Percentiles rank a stretch among this genome's conserved stretches.
Conservation (phyloP, 2,329 filamentous ascomycete genomes). For the Ophiostoma sp. region DNA sequence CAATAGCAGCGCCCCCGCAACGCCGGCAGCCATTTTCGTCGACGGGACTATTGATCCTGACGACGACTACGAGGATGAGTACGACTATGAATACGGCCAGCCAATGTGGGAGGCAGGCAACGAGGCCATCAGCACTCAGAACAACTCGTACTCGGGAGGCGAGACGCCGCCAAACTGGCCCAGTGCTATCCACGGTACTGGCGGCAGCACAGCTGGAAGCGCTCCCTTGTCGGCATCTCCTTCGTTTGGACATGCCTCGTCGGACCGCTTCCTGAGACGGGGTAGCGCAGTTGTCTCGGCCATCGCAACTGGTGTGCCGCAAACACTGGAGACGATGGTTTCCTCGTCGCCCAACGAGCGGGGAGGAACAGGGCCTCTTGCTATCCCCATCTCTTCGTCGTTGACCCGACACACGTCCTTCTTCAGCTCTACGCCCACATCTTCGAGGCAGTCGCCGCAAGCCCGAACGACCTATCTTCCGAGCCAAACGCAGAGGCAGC, state of each 20-base stretch:
- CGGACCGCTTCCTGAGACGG: constrained; percentile 48
- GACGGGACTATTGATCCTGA: constrained; percentile 26
- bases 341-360: constrained; percentile 40
- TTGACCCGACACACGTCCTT: constrained; percentile 19
- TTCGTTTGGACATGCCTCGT: constrained; percentile 41
- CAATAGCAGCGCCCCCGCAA: constrained; percentile 13
- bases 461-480: constrained; percentile 8
- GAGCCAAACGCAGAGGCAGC: constrained; percentile 13
- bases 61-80: constrained; percentile 39
- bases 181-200: neutral
- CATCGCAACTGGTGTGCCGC: constrained; percentile 51
- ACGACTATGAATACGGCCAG: constrained; percentile 46
- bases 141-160: constrained; percentile 54
- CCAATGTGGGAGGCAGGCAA: constrained; percentile 42
- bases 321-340: constrained; percentile 37
- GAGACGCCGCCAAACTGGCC: constrained; percentile 54
- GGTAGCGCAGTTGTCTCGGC: constrained; percentile 51
- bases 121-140: constrained; percentile 8
- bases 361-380: constrained; percentile 11
- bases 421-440: constrained; percentile 14
- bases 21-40: constrained; percentile 22
- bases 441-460: constrained; percentile 21
- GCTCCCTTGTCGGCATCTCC: constrained; percentile 35
- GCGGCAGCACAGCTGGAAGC: neutral
- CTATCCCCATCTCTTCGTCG: constrained; percentile 12